Evolutionary conservation across 768 basidiomycete genomes (phyloP), one percentile per base, ranked within the genome.

Genomic region (Lentinula sp.): DNA sequence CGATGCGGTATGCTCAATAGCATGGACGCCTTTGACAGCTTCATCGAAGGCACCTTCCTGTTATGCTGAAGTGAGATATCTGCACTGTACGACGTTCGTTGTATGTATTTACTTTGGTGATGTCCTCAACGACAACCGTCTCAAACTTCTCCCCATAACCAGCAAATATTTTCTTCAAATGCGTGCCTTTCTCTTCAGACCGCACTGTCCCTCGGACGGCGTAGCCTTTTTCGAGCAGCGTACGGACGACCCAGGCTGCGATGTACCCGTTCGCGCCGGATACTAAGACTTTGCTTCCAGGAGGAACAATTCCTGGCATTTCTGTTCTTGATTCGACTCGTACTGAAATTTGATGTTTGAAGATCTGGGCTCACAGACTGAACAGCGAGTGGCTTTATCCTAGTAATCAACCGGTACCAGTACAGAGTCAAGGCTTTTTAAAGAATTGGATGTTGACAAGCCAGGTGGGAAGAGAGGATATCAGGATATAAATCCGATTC

Each of bases 1-100:
- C 1, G 88, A 89, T 0, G 88, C 88, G 3, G 78, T 84, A 66
- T 91, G 90, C 40, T 75, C 79, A 55, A 94, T 82, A 0, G 80
- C 91, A 61, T 90, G 85, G 7, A 93, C 84, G 1, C 80, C 89
- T 69, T 85, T 82, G 61, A 93, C 87, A 0, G 85, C 90, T 55
- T 90, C 84, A 68, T 93, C 89, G 63, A 92, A 95, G 1, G 86
- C 88, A 6, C 82, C 83, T 2, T 79, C 80, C 84, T 86, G 28
- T 28, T 28, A n/a, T 23, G 49, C 10, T 28, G 10, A 10, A 9
- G 18, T 34, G 16, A 32, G 21, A 54, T 37, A 32, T 37, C 21
- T 13, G 23, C 4, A 28, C 28, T 0, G 39, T 15, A 18, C 31
- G 16, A 48, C 45, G 32, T 39, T 60, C 8, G 31, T 18, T 21